Percentiles rank a stretch among this genome's conserved stretches.
These are phyloP conservation scores for Boletus tomentosulus DNA, from an alignment of 768 basidiomycete species.

Conservation along the genomic window DNA sequence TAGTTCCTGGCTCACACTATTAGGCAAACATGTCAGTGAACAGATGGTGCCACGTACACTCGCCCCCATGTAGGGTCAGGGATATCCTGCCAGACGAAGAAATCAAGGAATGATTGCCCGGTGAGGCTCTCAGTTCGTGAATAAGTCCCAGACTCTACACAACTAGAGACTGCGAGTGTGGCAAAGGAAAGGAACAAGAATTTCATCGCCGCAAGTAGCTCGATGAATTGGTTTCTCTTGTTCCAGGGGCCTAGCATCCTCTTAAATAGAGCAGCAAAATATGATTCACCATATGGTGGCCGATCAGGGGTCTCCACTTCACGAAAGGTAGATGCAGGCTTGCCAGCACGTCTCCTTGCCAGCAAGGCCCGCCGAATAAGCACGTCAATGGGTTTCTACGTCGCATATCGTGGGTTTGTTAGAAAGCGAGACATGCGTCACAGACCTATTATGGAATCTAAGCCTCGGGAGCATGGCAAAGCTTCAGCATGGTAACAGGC, in stretches of 20 bases:
- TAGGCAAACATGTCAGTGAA: not conserved
- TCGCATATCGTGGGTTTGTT: not conserved
- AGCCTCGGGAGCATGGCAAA: not conserved
- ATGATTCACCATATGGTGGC: not conserved
- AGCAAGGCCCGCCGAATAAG: not conserved
- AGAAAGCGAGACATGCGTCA: not conserved
- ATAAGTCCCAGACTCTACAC: constrained; percentile 41
- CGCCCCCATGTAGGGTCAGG: constrained; percentile 34
- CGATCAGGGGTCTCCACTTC: not conserved
- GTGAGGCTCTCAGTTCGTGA: constrained; percentile 39
- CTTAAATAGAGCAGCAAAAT: constrained; percentile 8
- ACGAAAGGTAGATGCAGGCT: not conserved
- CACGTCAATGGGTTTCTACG: not conserved
- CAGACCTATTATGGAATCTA: not conserved
- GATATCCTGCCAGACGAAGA: constrained; percentile 27
- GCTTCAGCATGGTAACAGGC: not conserved
- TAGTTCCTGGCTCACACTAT: constrained; percentile 33
- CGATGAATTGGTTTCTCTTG: not conserved
- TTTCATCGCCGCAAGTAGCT: constrained; percentile 1
- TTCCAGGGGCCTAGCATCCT: not conserved
- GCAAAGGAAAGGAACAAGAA: constrained; percentile 1
- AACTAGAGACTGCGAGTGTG: constrained; percentile 4
- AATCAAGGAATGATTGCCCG: constrained; percentile 48
- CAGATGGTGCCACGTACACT: constrained; percentile 15
- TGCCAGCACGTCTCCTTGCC: not conserved